phyloP scores from a whole-genome alignment of 2,329 filamentous ascomycete species.

The Chaetomiaceae sp. region DNA sequence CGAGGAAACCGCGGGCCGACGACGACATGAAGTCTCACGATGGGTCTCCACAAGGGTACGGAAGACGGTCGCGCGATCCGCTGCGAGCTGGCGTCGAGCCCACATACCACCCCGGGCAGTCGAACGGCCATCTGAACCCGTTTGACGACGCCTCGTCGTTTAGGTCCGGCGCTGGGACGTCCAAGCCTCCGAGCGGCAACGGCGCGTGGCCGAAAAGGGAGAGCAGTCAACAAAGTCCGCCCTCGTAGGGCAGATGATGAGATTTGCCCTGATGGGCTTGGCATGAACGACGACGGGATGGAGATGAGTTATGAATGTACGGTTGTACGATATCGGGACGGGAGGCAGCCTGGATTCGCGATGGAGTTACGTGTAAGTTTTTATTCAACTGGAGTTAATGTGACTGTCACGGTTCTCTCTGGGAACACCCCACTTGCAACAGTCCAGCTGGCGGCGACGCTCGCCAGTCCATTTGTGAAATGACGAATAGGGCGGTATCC shows the following conservation, averaged over 20 bases:
- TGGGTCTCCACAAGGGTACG: slow-evolving; percentile 11
- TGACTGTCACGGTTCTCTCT: not conserved
- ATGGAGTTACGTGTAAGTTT: not conserved
- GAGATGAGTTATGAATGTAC: slow-evolving; percentile 10
- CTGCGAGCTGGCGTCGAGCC: slow-evolving; percentile 14
- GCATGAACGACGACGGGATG: not conserved
- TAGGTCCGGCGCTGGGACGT: slow-evolving; percentile 1
- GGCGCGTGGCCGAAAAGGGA: slow-evolving; percentile 15
- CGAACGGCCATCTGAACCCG: slow-evolving; percentile 14
- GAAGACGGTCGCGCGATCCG: slow-evolving; percentile 17
- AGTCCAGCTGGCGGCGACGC: not conserved
- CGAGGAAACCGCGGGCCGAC: slow-evolving; percentile 3
- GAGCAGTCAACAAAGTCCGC: slow-evolving; percentile 1
- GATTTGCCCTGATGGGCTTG: too few species aligned
- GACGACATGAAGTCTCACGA: slow-evolving; percentile 11
- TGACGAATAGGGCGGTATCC: too few species aligned
- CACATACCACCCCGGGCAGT: slow-evolving; percentile 2
- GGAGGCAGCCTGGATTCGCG: not conserved
- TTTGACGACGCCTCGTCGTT: slow-evolving; percentile 17
- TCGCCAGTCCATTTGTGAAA: not conserved
- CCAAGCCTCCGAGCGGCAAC: slow-evolving; percentile 2
- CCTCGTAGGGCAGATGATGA: not conserved
- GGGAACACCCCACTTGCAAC: not conserved
- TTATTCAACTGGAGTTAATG: not conserved
- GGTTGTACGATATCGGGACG: slow-evolving; percentile 9